Conservation (phyloP, 768 basidiomycete genomes). For the Tulasnella sp. region DNA sequence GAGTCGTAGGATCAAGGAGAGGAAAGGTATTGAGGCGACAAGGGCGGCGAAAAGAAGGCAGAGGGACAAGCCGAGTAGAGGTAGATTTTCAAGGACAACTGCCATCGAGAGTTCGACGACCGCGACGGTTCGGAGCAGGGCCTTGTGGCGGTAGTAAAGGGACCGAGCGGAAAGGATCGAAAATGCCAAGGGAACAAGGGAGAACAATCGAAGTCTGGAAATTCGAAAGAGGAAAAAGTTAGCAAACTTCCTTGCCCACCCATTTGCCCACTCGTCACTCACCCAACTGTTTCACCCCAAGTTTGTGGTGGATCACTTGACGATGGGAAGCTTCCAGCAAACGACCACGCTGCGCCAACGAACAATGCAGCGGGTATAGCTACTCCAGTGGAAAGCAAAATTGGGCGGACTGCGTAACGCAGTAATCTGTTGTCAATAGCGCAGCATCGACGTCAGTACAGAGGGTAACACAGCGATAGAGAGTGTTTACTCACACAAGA, state of each 20-base stretch:
- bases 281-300: slow-evolving; percentile 80
- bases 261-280: slow-evolving; percentile 30
- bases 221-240: slow-evolving; percentile 26
- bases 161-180: slow-evolving; percentile 59
- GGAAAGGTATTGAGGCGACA: slow-evolving; percentile 66
- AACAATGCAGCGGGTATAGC: slow-evolving; percentile 68
- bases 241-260: not conserved
- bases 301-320: slow-evolving; percentile 49
- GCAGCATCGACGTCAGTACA: too few relatives aligned
- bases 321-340: slow-evolving; percentile 69
- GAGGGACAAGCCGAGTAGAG: slow-evolving; percentile 68
- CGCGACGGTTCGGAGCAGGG: slow-evolving; percentile 48
- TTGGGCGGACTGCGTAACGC: slow-evolving; percentile 74
- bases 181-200: slow-evolving; percentile 62
- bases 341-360: slow-evolving; percentile 71
- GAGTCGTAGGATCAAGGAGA: slow-evolving; percentile 69
- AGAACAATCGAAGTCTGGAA: slow-evolving; percentile 63
- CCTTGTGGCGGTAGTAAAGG: slow-evolving; percentile 44
- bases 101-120: slow-evolving; percentile 53
- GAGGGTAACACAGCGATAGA: too few relatives aligned
- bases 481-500: slow-evolving; percentile 40
- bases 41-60: slow-evolving; percentile 58
- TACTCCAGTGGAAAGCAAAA: slow-evolving; percentile 67
- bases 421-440: slow-evolving; percentile 46
- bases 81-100: slow-evolving; percentile 62